phyloP scores from a whole-genome alignment of 371 early-diverging fungal species.

The Gilbertella persicaria region DNA sequence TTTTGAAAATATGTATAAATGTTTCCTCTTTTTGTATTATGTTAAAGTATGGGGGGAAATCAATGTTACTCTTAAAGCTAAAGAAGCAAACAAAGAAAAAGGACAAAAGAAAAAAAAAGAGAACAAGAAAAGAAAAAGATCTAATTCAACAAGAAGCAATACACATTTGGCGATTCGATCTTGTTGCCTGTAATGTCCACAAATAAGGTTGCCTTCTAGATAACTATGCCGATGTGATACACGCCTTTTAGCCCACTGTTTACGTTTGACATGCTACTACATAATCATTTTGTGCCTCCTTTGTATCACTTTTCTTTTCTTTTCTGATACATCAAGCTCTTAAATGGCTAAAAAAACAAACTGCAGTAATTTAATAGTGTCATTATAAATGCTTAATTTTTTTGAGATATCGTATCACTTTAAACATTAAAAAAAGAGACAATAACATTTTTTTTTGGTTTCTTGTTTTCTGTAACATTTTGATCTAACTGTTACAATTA shows the following conservation, averaged over 20 bases:
- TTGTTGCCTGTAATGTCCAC: slow-evolving; percentile 2
- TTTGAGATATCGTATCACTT: too few species aligned
- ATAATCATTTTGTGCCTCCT: slow-evolving; percentile 6
- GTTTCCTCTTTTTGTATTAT: too few species aligned
- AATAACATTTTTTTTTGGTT: too few species aligned
- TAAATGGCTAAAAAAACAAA: neutral
- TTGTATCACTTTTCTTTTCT: slow-evolving; percentile 7
- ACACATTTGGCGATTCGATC: slow-evolving; percentile 1
- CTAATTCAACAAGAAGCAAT: neutral
- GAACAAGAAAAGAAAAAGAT: neutral
- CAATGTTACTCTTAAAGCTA: neutral
- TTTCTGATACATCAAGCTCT: slow-evolving; percentile 3
- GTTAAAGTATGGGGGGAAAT: too few species aligned
- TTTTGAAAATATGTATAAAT: too few species aligned
- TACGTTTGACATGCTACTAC: neutral
- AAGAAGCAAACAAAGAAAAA: slow-evolving; percentile 5
- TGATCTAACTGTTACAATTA: too few species aligned
- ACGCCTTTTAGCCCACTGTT: slow-evolving; percentile 1
- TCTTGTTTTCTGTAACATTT: too few species aligned
- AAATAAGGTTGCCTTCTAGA: slow-evolving; percentile 1
- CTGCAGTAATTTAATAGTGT: neutral
- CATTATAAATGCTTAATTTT: neutral
- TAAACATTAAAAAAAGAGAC: too few species aligned
- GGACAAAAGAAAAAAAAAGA: slow-evolving; percentile 11
- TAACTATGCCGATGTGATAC: neutral